Conservation (phyloP, 495 filamentous ascomycete species). For the Paragyromitra xinjiangensis region DNA sequence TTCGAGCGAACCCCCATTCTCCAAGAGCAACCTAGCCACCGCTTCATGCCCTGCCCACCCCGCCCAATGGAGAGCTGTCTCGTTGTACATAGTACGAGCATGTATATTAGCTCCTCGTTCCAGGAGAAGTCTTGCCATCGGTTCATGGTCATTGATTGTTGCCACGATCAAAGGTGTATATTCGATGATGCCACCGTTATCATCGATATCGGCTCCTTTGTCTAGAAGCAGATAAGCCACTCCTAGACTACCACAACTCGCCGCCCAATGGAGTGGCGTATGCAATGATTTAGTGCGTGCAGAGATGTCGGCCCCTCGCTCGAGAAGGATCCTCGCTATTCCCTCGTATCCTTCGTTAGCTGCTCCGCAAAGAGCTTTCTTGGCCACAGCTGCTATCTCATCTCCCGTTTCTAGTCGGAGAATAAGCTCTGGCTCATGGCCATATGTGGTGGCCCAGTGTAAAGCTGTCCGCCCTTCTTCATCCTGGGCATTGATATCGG, state of each 20-base stretch:
- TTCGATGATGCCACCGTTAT: slow-evolving; percentile 17
- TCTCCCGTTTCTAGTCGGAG: slow-evolving; percentile 11
- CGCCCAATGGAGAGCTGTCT: slow-evolving; percentile 34
- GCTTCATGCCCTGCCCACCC: slow-evolving; percentile 29
- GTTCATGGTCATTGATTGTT: slow-evolving; percentile 33
- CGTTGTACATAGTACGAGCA: slow-evolving; percentile 17
- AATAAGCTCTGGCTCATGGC: slow-evolving; percentile 18
- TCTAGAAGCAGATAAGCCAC: slow-evolving; percentile 17
- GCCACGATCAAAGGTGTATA: slow-evolving; percentile 28
- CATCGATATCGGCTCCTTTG: slow-evolving; percentile 2
- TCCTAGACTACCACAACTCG: slow-evolving; percentile 15
- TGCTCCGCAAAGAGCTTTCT: background rate
- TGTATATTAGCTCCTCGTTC: background rate
- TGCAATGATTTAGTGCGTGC: background rate
- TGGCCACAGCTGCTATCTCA: slow-evolving; percentile 4
- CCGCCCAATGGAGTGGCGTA: slow-evolving; percentile 28
- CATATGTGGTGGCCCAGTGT: slow-evolving; percentile 34
- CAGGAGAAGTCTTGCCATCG: slow-evolving; percentile 20
- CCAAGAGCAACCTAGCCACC: slow-evolving; percentile 17
- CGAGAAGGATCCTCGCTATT: slow-evolving; percentile 3
- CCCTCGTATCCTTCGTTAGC: background rate
- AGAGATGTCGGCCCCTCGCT: slow-evolving; percentile 9
- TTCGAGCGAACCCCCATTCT: slow-evolving; percentile 19
- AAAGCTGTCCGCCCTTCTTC: background rate
- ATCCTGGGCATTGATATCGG: slow-evolving; percentile 19